Evolutionary conservation across 2,329 filamentous ascomycete species (phyloP), one percentile per base, ranked within the genome.

Genomic region (Ceratocystis ficicola): DNA sequence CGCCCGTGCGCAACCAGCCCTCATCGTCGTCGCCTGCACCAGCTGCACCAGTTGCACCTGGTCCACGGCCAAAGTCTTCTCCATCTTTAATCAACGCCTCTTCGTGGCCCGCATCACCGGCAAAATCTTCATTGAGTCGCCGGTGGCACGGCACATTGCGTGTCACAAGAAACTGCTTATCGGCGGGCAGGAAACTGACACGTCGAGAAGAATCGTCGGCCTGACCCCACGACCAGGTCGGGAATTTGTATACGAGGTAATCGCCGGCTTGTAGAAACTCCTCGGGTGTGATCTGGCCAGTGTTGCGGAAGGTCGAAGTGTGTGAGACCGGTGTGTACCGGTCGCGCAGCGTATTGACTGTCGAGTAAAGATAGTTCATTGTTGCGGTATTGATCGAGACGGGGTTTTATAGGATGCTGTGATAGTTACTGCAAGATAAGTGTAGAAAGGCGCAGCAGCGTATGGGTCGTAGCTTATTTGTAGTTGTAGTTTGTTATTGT

Each of bases 241-340:
- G 94, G 77, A 99, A 99, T 80, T 96, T 97, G 85, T 95, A 96
- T 73, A 96, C 92, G 46, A 99, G 86, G 75, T 97, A 99, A 79
- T 99, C 94, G 71, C 94, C 94, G 2, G 94, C 94, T 3, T 89
- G 87, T 63, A 96, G 82, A 76, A 99, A 99, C 81, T 99, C 94
- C 73, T 96, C 93, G 20, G 93, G 93, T 0, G 93, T 97, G 77
- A 99, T 94, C 78, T 97, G 89, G 70, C 94, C 94, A 3, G 92
- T 96, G 72, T 85, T 83, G 71, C 93, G 89, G 77, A 99, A 99
- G 70, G 90, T 97, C 2, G 93, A 97, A 64, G 86, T 95, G 75
- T 95, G 87, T 68, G 85, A 86, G 72, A 96, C 87, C 50, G 92
- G 92, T 12, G 93, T 90, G 76, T 95, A 93, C 71, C 87, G 87